Conservation (phyloP, 1,284 basidiomycete species). For the Ustilago sp. region DNA sequence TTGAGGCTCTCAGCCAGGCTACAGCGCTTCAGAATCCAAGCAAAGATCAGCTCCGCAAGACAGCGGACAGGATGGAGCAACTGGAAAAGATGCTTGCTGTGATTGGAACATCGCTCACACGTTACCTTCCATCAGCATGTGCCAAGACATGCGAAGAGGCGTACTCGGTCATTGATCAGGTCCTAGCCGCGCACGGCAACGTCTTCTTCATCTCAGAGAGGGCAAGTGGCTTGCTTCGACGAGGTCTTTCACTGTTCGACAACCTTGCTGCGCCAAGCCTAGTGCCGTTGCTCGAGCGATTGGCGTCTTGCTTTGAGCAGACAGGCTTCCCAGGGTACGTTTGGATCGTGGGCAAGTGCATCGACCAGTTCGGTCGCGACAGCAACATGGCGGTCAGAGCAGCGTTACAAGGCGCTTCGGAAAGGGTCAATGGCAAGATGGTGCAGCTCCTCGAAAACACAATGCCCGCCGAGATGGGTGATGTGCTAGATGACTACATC, state of each 20-base stretch:
- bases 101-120: slow-evolving; percentile 27
- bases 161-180: slow-evolving; percentile 84
- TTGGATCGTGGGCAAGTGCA: slow-evolving; percentile 90
- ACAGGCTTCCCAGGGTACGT: slow-evolving; percentile 89
- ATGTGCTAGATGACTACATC: slow-evolving; percentile 92
- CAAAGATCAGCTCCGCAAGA: slow-evolving; percentile 76
- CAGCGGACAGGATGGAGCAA: slow-evolving; percentile 75
- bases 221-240: slow-evolving; percentile 85
- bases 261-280: slow-evolving; percentile 77
- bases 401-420: slow-evolving; percentile 54
- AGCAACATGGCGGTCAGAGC: slow-evolving; percentile 40
- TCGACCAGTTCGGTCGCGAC: slow-evolving; percentile 58
- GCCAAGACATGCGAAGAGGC: slow-evolving; percentile 81
- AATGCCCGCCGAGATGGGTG: slow-evolving; percentile 49
- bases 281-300: slow-evolving; percentile 79
- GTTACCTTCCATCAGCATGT: slow-evolving; percentile 79
- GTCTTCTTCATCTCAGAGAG: slow-evolving; percentile 86
- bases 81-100: slow-evolving; percentile 61
- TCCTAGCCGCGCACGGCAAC: slow-evolving; percentile 83
- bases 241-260: slow-evolving; percentile 86
- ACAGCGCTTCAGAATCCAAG: slow-evolving; percentile 62
- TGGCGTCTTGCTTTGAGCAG: slow-evolving; percentile 82
- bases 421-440: slow-evolving; percentile 58
- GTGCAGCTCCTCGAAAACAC: slow-evolving; percentile 47
- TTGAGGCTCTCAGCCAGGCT: slow-evolving; percentile 71